Base-by-base conservation (phyloP, 1,139 yeast genomes). In the Blastobotrys indianensis region DNA sequence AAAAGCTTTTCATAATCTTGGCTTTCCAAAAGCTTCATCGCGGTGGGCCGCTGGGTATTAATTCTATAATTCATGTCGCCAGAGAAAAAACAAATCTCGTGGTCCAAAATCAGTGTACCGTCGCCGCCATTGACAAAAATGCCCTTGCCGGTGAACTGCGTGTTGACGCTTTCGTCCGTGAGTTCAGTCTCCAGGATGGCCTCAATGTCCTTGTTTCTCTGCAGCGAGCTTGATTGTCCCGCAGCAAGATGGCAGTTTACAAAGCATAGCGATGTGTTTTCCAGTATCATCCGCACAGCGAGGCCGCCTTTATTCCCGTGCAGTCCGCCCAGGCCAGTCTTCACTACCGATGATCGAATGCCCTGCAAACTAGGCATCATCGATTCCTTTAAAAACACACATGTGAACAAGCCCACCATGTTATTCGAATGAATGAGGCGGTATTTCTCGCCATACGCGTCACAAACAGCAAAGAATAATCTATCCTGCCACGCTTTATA, bases 241-340 rank as follows among this genome's bases (percentile, higher is more conserved):
- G 98, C 97, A 0, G 98, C 96, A 53, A 80, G 72, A 70, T 92
- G 99, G 2, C 94, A 85, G 44, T 88, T 84, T 30, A 87, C 82
- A 61, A 86, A 80, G 61, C 95, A 85, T 50, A 85, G 71, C 0
- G 85, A 74, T 1, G 92, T 77, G 45, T 80, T 81, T 9, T 87
- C 87, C 53, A 84, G 77, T 48, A 80, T 75, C 64, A 92, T 79
- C 52, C 97, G 73, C 10, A 88, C 84, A 0, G 95, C 90, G 44
- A 87, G 82, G 1, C 92, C 96, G 30, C 99, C 99, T 64, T 92
- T 92, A 61, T 92, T 92, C 13, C 97, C 97, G 36, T 96, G 84
- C 60, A 87, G 79, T 12, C 97, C 97, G 15, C 95, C 95, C 44
- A 92, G 70, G 0, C 99, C 99, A 0, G 98, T 94, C 58, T 92